Conservation (phyloP, 352 stramenopile genomes). For the Stephanocyclus meneghinianus region DNA sequence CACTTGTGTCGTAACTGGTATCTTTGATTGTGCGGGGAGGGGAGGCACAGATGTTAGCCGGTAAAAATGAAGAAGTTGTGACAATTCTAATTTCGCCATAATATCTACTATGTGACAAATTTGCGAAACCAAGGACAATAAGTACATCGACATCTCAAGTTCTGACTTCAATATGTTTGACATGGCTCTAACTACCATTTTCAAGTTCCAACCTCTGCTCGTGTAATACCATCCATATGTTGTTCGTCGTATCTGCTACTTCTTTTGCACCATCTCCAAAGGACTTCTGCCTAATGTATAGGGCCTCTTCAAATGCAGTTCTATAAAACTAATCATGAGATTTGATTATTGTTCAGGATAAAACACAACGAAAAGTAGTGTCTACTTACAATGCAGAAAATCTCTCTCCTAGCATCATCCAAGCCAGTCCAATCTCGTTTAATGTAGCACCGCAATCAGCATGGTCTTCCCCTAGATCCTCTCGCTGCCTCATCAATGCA, state of each 20-base stretch:
- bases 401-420: slow-evolving; percentile 21
- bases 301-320: slow-evolving; percentile 32
- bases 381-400: slow-evolving; percentile 20
- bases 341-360: too few species aligned
- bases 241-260: slow-evolving; percentile 23
- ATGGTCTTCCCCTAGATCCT: slow-evolving; percentile 36
- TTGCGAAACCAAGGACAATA: not conserved
- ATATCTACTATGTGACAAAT: not conserved
- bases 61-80: too few species aligned
- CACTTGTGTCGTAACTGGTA: too few species aligned
- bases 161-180: not conserved
- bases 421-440: slow-evolving; percentile 26
- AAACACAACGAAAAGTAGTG: not conserved
- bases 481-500: slow-evolving; percentile 29
- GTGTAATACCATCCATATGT: slow-evolving; percentile 31
- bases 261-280: slow-evolving; percentile 26
- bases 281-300: slow-evolving; percentile 29
- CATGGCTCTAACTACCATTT: not conserved
- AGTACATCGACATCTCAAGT: not conserved
- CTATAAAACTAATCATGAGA: not conserved
- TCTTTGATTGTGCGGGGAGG: too few species aligned
- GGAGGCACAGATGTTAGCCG: too few species aligned
- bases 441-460: slow-evolving; percentile 15
- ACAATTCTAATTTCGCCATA: too few species aligned
- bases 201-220: slow-evolving; percentile 5